phyloP scores from a whole-genome alignment of 2,329 filamentous ascomycete genomes.

The Trichoderma breve region DNA sequence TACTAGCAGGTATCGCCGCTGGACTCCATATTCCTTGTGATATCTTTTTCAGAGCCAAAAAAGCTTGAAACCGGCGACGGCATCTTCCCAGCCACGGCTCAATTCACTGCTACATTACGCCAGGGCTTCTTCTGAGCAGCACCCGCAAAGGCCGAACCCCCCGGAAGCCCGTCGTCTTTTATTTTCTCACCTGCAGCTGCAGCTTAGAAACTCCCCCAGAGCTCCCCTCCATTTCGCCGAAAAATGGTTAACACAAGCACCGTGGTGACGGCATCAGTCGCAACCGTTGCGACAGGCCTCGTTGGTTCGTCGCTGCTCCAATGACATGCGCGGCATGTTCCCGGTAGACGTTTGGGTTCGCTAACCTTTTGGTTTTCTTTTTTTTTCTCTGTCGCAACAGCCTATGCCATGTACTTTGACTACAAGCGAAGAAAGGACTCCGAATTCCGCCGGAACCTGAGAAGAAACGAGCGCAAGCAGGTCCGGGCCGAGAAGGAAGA shows the following conservation, averaged over 20 bases:
- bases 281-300: slow-evolving; percentile 58
- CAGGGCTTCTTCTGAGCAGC: background rate
- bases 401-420: slow-evolving; percentile 68
- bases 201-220: background rate
- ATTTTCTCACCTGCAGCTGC: slow-evolving; percentile 12
- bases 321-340: background rate
- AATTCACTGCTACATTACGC: background rate
- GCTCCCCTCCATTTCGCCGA: slow-evolving; percentile 19
- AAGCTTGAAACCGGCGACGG: slow-evolving; percentile 12
- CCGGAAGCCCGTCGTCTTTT: slow-evolving; percentile 11
- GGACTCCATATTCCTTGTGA: slow-evolving; percentile 20
- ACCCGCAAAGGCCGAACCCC: background rate
- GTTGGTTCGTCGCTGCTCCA: slow-evolving; percentile 46
- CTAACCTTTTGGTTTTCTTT: background rate
- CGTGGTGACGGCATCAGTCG: slow-evolving; percentile 60
- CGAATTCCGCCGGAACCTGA: slow-evolving; percentile 65
- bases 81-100: background rate
- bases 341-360: slow-evolving; percentile 24
- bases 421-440: slow-evolving; percentile 62
- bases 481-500: slow-evolving; percentile 70
- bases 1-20: slow-evolving; percentile 9
- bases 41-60: background rate
- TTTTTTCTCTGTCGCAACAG: slow-evolving; percentile 34
- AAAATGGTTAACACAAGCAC: slow-evolving; percentile 51
- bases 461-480: slow-evolving; percentile 72